Conservation (phyloP, 2,329 filamentous ascomycete genomes). For the Fusarium solani-melongenae region DNA sequence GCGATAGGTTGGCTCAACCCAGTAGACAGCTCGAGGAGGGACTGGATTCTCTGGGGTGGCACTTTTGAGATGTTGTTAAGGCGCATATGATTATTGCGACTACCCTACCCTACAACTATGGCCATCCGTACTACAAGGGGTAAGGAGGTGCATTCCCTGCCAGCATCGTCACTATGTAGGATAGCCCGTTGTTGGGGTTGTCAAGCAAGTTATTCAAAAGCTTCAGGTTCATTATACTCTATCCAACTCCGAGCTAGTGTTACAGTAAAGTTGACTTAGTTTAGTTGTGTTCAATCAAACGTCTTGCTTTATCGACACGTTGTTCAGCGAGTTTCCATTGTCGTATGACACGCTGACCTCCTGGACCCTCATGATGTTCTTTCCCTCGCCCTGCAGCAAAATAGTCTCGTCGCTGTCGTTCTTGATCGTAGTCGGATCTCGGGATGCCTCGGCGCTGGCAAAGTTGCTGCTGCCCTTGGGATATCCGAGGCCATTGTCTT, state of each 20-base stretch:
- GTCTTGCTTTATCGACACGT: neutral
- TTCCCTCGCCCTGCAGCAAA: constrained; percentile 10
- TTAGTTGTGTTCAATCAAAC: neutral
- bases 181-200: too few species aligned
- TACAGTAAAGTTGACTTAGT: neutral
- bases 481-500: neutral
- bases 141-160: neutral
- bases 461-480: constrained; percentile 8
- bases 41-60: neutral
- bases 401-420: constrained; percentile 31
- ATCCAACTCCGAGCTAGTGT: neutral
- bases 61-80: neutral
- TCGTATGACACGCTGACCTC: constrained; percentile 22
- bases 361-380: constrained; percentile 21
- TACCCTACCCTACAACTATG: neutral
- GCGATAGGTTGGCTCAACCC: neutral
- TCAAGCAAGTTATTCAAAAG: neutral
- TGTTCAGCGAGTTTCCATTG: neutral
- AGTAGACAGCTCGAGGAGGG: too few species aligned
- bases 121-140: too few species aligned
- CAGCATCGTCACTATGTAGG: neutral
- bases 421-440: neutral
- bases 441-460: constrained; percentile 2
- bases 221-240: neutral
- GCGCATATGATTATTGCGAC: neutral